These are phyloP conservation scores for Trichoderma hamatum DNA, from an alignment of 2,329 filamentous ascomycete genomes.

Conservation along the genomic window DNA sequence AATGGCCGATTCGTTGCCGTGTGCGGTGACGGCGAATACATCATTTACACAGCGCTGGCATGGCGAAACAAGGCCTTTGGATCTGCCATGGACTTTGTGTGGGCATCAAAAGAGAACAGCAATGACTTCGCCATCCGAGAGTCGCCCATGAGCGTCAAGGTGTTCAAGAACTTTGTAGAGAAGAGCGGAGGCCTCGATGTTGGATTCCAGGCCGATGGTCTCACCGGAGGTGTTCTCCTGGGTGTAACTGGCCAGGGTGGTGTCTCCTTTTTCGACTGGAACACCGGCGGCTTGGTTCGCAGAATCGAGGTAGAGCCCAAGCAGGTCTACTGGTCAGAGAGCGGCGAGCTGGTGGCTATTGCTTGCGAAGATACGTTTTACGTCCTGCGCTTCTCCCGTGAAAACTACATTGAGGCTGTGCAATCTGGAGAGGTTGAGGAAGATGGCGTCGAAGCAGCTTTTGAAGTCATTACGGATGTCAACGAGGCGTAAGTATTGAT, in stretches of 20 bases:
- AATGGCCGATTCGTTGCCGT: constrained; percentile 82
- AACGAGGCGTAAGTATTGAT: constrained; percentile 69
- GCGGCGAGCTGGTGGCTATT: constrained; percentile 87
- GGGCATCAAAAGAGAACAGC: constrained; percentile 96
- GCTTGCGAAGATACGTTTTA: constrained; percentile 96
- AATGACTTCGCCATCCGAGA: constrained; percentile 98
- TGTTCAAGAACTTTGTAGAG: constrained; percentile 97
- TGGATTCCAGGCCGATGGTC: constrained; percentile 89
- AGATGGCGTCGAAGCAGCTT: constrained; percentile 92
- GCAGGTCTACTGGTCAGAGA: constrained; percentile 94
- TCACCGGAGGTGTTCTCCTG: constrained; percentile 85
- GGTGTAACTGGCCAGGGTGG: constrained; percentile 95
- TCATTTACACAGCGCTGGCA: constrained; percentile 95
- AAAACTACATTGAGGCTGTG: constrained; percentile 81
- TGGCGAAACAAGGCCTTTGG: constrained; percentile 98
- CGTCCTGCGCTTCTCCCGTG: constrained; percentile 86
- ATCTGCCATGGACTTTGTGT: constrained; percentile 92
- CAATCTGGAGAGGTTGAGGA: constrained; percentile 82
- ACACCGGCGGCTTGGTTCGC: constrained; percentile 82
- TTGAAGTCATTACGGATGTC: constrained; percentile 95
- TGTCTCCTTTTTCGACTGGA: constrained; percentile 96
- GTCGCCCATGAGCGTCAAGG: constrained; percentile 89
- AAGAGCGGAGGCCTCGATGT: constrained; percentile 87
- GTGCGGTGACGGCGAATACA: constrained; percentile 97
- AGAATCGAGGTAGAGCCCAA: constrained; percentile 81